A percentile compares a stretch with the other conserved stretches of the same genome.
Conservation (phyloP, 2,329 filamentous ascomycete genomes). For the Fusarium nisikadoi region DNA sequence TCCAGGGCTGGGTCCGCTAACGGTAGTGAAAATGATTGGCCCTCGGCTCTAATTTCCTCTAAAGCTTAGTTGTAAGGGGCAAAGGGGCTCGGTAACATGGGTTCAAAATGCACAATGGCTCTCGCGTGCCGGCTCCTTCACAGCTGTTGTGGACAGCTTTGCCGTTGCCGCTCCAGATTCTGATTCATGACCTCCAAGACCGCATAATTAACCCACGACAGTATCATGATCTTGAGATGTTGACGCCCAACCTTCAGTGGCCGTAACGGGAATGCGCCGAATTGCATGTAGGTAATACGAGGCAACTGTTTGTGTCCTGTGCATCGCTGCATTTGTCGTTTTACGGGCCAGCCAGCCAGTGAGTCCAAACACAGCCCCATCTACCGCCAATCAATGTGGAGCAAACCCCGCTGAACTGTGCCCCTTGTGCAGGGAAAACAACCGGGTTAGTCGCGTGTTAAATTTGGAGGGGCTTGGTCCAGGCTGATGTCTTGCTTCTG, state of each 20-base stretch:
- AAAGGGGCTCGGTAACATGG: not conserved
- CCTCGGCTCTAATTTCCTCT: not conserved
- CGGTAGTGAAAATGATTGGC: not conserved
- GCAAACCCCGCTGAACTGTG: not conserved
- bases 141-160: not conserved
- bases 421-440: not conserved
- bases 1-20: not conserved
- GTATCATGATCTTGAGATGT: not conserved
- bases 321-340: not conserved
- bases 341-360: not conserved
- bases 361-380: not conserved
- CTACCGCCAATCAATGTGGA: not conserved
- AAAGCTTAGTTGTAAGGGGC: not conserved
- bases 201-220: not conserved
- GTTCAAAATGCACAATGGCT: not conserved
- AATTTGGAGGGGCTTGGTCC: conserved; percentile 1
- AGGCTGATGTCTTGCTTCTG: not conserved
- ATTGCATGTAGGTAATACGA: not conserved
- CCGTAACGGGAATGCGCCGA: not conserved
- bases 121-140: not conserved
- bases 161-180: not conserved
- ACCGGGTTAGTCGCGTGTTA: not conserved
- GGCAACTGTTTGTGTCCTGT: not conserved
- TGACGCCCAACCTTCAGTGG: not conserved
- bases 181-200: too few relatives aligned